Evolutionary conservation across 1,284 basidiomycete genomes (phyloP), one percentile per base, ranked within the genome.

Genomic region (Garcileccinum viscosum): DNA sequence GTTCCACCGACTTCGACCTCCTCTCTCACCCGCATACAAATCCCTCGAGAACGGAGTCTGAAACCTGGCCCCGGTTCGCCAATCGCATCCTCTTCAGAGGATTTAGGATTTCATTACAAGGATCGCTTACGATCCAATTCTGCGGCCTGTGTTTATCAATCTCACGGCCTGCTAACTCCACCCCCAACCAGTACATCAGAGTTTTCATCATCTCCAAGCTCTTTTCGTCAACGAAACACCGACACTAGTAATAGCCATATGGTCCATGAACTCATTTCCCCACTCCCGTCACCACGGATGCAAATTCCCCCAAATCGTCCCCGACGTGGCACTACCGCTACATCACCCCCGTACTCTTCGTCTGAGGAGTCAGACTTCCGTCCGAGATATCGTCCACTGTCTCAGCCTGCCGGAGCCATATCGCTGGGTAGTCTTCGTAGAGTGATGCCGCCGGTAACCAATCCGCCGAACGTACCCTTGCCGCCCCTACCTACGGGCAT

Each of bases 401-500:
- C 72, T 37, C 71, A 69, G 5, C 27, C 62, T 30, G 9, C 7
- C 4, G 56, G 17, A 50, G n/a, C 62, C 17, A 11, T 53, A 11
- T 69, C 70, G 9, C 56, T 66, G 3, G 30, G 61, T 42, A 9
- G 50, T 53, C 47, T 33, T 33, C 71, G 66, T 33, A 67, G 67
- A 53, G 62, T 68, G 27, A 69, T 73, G 5, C 68, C 68, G 22
- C 75, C 77, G n/a, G 68, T 2, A n/a, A 59, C 65, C 15, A 19
- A 27, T 50, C 76, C 75, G 44, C 75, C 77, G 6, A 70, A 68
- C 7, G 24, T 65, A 4, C 72, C 77, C 30, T 65, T 79, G 40
- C 78, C 77, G 0, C 71, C 78, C 4, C 62, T 77, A 35, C 78
- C 76, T 1, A 64, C 69, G 40, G 47, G 38, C 44, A 67, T 65